Base-by-base conservation (phyloP, 2,329 filamentous ascomycete genomes). In the Neonectria hederae region DNA sequence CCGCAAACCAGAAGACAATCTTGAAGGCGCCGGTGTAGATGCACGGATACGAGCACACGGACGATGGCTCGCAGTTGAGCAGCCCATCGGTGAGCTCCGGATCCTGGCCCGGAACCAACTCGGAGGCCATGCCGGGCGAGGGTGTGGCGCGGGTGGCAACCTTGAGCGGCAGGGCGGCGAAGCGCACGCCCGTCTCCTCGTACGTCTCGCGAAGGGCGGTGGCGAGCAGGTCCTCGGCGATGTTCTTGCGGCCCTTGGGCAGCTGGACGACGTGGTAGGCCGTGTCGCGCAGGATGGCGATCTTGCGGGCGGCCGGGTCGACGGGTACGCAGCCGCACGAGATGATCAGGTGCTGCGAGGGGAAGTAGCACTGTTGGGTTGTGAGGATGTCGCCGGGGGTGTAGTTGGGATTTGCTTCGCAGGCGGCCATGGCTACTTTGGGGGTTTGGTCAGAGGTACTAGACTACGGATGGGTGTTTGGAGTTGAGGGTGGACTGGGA, bases 231-330 rank as follows among this genome's bases (percentile, higher is more conserved):
- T 76, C 76, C 66, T 85, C 83, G 59, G 76, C 78, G 46, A 85
- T 80, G 69, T 84, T 80, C 70, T 83, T 83, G 65, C 82, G 78
- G 51, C 83, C 83, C 69, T 84, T 84, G 53, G 83, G 83, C 7
- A 84, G 76, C 72, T 84, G 82, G 69, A 76, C 81, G 65, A 83
- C 80, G 19, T 76, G 75, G 63, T 81, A 78, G 48, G 76, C 76
- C 26, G 73, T 76, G 72, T 84, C 83, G 71, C 76, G 81, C 21
- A 85, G 73, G 40, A 83, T 71, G 30, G 84, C 75, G 5, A 84
- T 76, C 59, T 77, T 78, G 28, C 74, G 74, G 3, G 72, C 69
- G 1, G 58, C 55, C 5, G 76, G 74, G 69, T 83, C 79, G 57
- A 84, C 73, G 10, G 80, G 81, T 43, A 84, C 81, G 21, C 81